A percentile compares a stretch with the other conserved stretches of the same genome.
phyloP scores from a whole-genome alignment of 1,284 basidiomycete species.

The Cutaneotrichosporon spelunceum region DNA sequence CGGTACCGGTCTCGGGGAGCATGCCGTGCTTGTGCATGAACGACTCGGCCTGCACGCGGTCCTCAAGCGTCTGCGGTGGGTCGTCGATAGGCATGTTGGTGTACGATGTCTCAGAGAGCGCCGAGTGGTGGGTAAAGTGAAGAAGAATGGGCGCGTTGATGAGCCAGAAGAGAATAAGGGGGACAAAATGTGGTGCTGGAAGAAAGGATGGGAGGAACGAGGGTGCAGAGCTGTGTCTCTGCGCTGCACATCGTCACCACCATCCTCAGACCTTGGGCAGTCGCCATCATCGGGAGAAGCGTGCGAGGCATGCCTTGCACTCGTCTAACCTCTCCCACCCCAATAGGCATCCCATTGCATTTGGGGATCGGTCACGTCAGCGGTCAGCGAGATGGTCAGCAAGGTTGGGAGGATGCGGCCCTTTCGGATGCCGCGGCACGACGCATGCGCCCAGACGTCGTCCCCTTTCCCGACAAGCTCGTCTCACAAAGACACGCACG shows the following conservation, averaged over 20 bases:
- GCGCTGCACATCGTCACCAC: not conserved
- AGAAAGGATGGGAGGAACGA: not conserved
- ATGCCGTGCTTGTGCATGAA: not conserved
- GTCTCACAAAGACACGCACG: no score
- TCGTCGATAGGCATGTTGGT: not conserved
- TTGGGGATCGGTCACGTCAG: no score
- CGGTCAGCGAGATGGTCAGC: no score
- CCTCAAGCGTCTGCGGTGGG: not conserved
- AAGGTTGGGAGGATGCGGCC: no score
- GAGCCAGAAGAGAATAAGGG: not conserved
- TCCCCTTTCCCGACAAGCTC: no score
- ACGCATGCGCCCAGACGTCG: no score
- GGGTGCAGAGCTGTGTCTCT: not conserved
- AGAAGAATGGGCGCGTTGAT: not conserved
- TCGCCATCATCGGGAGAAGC: not conserved
- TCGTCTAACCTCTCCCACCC: no score
- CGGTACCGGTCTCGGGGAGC: not conserved
- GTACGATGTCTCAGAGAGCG: not conserved
- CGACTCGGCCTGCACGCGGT: not conserved
- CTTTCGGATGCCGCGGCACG: no score
- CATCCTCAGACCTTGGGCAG: not conserved
- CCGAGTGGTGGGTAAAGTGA: not conserved
- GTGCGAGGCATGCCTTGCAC: not conserved
- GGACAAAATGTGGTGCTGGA: not conserved
- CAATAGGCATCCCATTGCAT: no score